Percentiles rank a stretch among this genome's conserved stretches.
These are phyloP conservation scores for Parastagonospora nodorum DNA, from an alignment of 2,329 filamentous ascomycete species.

Conservation along the genomic window DNA sequence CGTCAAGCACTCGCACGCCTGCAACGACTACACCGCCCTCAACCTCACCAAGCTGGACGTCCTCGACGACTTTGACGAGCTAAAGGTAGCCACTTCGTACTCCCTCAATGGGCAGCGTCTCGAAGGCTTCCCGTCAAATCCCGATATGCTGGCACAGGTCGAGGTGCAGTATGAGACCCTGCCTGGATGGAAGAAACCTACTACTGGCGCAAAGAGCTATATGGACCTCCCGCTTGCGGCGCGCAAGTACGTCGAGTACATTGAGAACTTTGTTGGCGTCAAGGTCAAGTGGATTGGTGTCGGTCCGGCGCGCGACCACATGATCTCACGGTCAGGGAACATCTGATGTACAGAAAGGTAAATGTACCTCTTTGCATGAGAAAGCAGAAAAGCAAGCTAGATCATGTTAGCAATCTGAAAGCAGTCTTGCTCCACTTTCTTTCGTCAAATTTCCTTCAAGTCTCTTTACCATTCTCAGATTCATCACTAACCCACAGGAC, in stretches of 20 bases:
- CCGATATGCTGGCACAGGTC: conserved; percentile 61
- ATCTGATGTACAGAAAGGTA: neutral
- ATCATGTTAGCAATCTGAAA: no score
- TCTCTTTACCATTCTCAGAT: no score
- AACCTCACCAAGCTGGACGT: conserved; percentile 73
- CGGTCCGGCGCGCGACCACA: conserved; percentile 67
- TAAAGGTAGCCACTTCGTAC: conserved; percentile 78
- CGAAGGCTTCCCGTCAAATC: conserved; percentile 69
- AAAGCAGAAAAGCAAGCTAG: no score
- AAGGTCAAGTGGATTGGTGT: conserved; percentile 70
- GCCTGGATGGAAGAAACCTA: conserved; percentile 71
- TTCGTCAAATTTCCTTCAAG: no score
- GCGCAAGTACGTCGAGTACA: conserved; percentile 68
- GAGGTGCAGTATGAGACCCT: conserved; percentile 72
- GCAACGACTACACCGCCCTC: conserved; percentile 70
- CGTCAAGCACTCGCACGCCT: conserved; percentile 66
- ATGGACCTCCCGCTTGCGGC: conserved; percentile 68
- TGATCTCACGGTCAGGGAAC: conserved; percentile 56
- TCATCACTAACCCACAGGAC: no score
- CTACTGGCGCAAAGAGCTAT: conserved; percentile 63
- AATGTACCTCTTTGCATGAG: no score
- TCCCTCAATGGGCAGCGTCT: conserved; percentile 60
- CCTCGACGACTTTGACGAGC: conserved; percentile 72
- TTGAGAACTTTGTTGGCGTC: conserved; percentile 69
- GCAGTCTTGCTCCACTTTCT: no score